Evolutionary conservation across 164 flowering plant genomes (phyloP).

Genomic region (Santalum album): DNA sequence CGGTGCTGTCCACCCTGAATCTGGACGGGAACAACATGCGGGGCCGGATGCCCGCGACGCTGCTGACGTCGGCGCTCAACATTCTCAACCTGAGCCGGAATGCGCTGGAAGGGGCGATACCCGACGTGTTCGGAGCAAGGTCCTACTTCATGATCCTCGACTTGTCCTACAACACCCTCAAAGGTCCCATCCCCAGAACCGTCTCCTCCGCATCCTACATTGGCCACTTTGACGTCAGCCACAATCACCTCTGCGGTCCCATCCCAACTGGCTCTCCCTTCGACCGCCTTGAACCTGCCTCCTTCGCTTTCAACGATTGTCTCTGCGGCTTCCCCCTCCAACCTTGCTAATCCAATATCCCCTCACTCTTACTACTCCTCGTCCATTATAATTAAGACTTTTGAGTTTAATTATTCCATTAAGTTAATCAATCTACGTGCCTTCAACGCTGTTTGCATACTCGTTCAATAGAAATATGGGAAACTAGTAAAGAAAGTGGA

Average conservation of each 20-base stretch:
- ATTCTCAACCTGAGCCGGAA: conserved; percentile 68
- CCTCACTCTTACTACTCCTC: too few species aligned
- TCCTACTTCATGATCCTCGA: conserved; percentile 72
- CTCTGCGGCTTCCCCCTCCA: conserved; percentile 84
- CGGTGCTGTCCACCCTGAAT: conserved; percentile 61
- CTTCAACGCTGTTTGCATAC: too few species aligned
- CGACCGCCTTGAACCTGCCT: conserved; percentile 74
- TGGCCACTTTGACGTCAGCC: conserved; percentile 83
- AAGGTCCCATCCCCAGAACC: conserved; percentile 57
- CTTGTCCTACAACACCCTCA: conserved; percentile 48
- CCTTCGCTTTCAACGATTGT: conserved; percentile 65
- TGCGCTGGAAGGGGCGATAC: conserved; percentile 49
- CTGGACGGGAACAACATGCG: conserved; percentile 53
- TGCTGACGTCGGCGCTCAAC: conserved; percentile 42
- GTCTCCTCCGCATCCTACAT: conserved; percentile 47
- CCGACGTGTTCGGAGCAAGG: conserved; percentile 57
- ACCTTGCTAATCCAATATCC: conserved; percentile 26
- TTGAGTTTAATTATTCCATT: too few species aligned
- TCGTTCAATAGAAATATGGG: too few species aligned
- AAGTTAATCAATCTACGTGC: too few species aligned
- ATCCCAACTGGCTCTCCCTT: conserved; percentile 74
- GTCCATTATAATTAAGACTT: too few species aligned
- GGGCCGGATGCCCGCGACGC: conserved; percentile 50
- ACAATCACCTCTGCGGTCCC: conserved; percentile 72
- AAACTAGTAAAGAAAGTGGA: too few species aligned